A percentile compares a stretch with the other conserved stretches of the same genome.
phyloP scores from a whole-genome alignment of 139 green algal genomes.

The Asterochloris erici region DNA sequence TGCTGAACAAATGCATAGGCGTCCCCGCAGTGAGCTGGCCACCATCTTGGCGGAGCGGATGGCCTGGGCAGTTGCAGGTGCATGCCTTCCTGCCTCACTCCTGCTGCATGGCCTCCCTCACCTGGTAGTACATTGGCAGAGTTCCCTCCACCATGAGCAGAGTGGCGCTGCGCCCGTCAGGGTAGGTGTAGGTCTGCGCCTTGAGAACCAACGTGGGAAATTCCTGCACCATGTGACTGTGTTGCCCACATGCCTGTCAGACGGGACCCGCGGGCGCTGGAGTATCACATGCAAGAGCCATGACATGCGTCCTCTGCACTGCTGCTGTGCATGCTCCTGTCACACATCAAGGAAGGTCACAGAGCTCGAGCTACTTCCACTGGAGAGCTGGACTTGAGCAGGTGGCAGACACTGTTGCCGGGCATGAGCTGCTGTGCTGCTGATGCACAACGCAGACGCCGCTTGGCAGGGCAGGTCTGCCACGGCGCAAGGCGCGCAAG shows the following conservation, averaged over 20 bases:
- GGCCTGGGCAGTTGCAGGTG: not conserved
- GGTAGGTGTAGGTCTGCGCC: constrained; percentile 47
- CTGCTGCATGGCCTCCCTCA: constrained; percentile 8
- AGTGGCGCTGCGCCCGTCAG: constrained; percentile 52
- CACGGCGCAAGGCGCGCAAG: no score
- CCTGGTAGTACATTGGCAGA: constrained; percentile 83
- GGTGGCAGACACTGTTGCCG: not conserved
- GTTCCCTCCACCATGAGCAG: constrained; percentile 83
- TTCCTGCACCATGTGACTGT: constrained; percentile 39
- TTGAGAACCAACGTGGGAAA: constrained; percentile 57
- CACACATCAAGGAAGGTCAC: not conserved
- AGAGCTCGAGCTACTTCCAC: not conserved
- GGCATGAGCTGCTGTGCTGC: not conserved
- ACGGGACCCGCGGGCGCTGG: no score
- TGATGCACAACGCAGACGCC: not conserved
- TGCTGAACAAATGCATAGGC: not conserved
- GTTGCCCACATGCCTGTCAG: not conserved
- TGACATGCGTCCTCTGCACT: no score
- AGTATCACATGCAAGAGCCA: no score
- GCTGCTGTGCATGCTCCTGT: no score
- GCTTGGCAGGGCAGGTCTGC: no score
- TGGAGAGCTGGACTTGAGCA: not conserved
- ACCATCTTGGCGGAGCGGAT: no score
- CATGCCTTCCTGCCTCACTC: not conserved
- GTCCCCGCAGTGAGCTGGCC: not conserved